These are phyloP conservation scores for Vachellia collinsii DNA, from an alignment of 306 rosid species.

Conservation along the genomic window DNA sequence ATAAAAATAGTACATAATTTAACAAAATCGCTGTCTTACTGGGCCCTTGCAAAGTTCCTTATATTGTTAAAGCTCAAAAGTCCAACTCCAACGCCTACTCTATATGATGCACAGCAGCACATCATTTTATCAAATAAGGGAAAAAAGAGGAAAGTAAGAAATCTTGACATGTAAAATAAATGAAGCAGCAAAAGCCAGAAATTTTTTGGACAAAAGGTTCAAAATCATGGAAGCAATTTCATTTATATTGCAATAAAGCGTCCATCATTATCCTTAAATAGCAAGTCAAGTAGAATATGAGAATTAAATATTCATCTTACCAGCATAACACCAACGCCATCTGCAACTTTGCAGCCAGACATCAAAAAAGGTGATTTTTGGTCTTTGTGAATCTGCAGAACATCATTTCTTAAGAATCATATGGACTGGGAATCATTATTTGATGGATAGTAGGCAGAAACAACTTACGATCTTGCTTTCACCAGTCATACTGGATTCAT, in stretches of 20 bases:
- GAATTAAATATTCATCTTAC: constrained; percentile 3
- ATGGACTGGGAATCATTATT: neutral
- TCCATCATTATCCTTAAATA: constrained; percentile 4
- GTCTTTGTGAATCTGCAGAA: constrained; percentile 17
- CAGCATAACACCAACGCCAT: constrained; percentile 30
- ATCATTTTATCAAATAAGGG: neutral
- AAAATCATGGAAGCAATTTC: neutral
- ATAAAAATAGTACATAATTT: neutral
- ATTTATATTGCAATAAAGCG: neutral
- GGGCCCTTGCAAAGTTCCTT: neutral
- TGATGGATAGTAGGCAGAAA: neutral
- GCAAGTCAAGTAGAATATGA: neutral
- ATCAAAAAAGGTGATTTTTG: constrained; percentile 18
- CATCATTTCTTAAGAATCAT: neutral
- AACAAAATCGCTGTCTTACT: constrained; percentile 10
- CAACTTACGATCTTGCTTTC: constrained; percentile 61
- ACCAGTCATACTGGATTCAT: constrained; percentile 84
- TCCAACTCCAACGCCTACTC: neutral
- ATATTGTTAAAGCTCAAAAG: constrained; percentile 6
- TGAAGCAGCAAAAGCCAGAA: constrained; percentile 1
- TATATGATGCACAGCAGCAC: neutral
- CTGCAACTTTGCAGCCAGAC: constrained; percentile 26
- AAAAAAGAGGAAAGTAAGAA: neutral
- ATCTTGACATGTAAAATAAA: neutral
- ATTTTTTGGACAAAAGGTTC: neutral